These are phyloP conservation scores for Verbena officinalis DNA, from an alignment of 257 asterid species.

Conservation along the genomic window DNA sequence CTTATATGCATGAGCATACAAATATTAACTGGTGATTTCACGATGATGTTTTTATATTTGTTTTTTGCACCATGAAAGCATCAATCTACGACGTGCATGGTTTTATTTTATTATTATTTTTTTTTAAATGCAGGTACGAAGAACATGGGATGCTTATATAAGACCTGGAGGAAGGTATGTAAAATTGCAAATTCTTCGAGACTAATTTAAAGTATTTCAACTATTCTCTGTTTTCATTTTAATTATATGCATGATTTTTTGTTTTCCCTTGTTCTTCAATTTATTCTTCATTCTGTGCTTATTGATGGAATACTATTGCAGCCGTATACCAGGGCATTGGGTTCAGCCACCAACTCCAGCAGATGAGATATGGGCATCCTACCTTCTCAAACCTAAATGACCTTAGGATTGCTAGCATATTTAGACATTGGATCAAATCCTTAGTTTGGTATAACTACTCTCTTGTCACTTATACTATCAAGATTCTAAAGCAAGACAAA, in stretches of 20 bases:
- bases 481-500: no score
- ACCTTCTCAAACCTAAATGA: conserved; percentile 56
- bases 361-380: conserved; percentile 91
- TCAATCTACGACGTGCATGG: no score
- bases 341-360: conserved; percentile 92
- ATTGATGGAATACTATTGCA: conserved; percentile 41
- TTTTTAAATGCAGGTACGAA: conserved; percentile 67
- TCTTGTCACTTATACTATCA: no score
- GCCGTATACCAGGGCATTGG: conserved; percentile 95
- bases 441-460: conserved; percentile 1
- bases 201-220: background rate
- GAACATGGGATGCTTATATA: conserved; percentile 91
- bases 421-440: background rate
- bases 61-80: conserved; percentile 6
- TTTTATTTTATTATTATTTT: background rate
- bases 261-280: background rate
- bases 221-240: background rate
- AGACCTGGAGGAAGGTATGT: conserved; percentile 93
- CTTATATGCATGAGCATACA: background rate
- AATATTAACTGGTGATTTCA: background rate
- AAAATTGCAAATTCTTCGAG: background rate
- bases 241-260: background rate
- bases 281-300: background rate
- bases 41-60: conserved; percentile 5
- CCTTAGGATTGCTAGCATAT: background rate